A percentile compares a stretch with the other conserved stretches of the same genome.
Evolutionary conservation across 495 filamentous ascomycete genomes (phyloP).

Genomic region (Evernia prunastri): DNA sequence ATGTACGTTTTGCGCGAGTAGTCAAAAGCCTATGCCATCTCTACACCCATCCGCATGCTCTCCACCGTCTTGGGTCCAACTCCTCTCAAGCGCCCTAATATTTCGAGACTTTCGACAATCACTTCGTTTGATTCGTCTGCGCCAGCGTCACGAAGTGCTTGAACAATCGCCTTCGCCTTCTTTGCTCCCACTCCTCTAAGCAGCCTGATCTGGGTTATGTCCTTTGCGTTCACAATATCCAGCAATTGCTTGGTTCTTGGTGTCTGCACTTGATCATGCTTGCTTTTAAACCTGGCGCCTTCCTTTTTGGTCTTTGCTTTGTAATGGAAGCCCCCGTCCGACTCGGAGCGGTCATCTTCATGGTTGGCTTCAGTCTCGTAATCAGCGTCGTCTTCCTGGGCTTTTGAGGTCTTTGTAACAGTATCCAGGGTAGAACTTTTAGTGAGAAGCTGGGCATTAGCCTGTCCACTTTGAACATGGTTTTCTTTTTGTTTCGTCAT

Average conservation of each 20-base stretch:
- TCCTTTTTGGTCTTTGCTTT: slow-evolving; percentile 35
- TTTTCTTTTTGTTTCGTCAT: background rate
- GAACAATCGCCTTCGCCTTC: slow-evolving; percentile 49
- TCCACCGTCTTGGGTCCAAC: slow-evolving; percentile 48
- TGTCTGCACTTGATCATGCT: slow-evolving; percentile 36
- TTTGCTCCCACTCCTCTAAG: slow-evolving; percentile 61
- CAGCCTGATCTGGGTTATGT: slow-evolving; percentile 56
- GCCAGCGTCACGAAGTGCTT: slow-evolving; percentile 39
- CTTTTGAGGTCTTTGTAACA: background rate
- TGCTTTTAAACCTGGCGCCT: slow-evolving; percentile 22
- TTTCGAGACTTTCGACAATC: slow-evolving; percentile 37
- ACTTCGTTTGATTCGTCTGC: slow-evolving; percentile 28
- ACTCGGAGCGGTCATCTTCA: slow-evolving; percentile 22
- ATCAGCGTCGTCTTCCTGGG: slow-evolving; percentile 30
- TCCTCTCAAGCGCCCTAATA: slow-evolving; percentile 46
- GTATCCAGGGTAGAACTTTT: background rate
- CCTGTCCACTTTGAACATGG: background rate
- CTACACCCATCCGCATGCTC: slow-evolving; percentile 45
- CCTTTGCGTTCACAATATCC: slow-evolving; percentile 78
- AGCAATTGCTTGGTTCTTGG: slow-evolving; percentile 68
- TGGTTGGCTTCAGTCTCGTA: background rate
- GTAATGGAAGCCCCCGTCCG: slow-evolving; percentile 35
- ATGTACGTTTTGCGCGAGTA: background rate
- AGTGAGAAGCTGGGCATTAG: background rate
- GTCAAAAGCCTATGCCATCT: background rate